These are phyloP conservation scores for Calendula officinalis DNA, from an alignment of 129 eudicot genomes.

Conservation along the genomic window DNA sequence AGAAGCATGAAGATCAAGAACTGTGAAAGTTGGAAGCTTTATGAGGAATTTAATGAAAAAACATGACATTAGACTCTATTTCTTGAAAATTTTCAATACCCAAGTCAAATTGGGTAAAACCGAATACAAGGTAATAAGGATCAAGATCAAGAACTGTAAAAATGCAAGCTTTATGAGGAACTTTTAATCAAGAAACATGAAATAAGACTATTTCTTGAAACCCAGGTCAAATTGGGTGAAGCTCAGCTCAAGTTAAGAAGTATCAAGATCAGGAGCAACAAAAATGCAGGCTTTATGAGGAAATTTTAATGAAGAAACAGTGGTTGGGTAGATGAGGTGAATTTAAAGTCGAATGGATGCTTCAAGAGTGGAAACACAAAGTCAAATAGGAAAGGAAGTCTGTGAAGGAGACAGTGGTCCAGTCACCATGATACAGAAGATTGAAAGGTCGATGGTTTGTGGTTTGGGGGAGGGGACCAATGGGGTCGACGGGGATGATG, in stretches of 20 bases:
- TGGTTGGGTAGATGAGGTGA: constrained; percentile 27
- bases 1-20: no score
- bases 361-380: constrained; percentile 41
- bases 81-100: no score
- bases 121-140: no score
- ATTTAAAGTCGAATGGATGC: constrained; percentile 27
- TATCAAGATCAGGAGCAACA: not conserved
- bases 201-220: constrained; percentile 9
- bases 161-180: no score
- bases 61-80: no score
- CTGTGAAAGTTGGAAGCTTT: no score
- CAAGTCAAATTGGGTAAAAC: no score
- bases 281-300: constrained; percentile 11
- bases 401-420: constrained; percentile 28
- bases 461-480: no score
- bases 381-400: constrained; percentile 24
- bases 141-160: no score
- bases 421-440: constrained; percentile 13
- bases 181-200: not conserved
- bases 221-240: constrained; percentile 10
- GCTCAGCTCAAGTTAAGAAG: constrained; percentile 22
- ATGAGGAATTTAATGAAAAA: no score
- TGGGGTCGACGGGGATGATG: not conserved
- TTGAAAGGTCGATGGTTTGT: not conserved
- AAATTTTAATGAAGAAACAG: constrained; percentile 17